Base-by-base conservation (phyloP, 768 basidiomycete species). In the Mycena amicta region DNA sequence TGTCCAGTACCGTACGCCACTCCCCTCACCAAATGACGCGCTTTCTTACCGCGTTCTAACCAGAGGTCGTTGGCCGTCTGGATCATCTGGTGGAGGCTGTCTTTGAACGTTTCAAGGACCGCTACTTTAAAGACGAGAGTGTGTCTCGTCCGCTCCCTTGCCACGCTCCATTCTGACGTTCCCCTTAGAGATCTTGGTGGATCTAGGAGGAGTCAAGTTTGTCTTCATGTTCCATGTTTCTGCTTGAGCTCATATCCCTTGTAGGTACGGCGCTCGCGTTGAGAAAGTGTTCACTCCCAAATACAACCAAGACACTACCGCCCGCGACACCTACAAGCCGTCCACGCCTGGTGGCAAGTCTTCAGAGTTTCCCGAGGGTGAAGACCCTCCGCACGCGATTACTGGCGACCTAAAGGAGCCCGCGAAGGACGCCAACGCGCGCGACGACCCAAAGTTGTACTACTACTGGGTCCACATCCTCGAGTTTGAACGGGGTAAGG, bases 41-140 rank as follows among this genome's bases (percentile, higher is more conserved):
- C 33, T 40, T 50, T 54, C 67, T 40, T 62, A 60, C 65, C 60
- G 60, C 49, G 28, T 65, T 66, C 47, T 52, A 62, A 33, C 33
- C 74, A 97, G 95, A 97, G 88, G 92, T 98, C 65, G 90, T 98
- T 75, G 96, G 97, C 47, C 89, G 97, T 58, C 79, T 98, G 54
- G 96, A 99, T 75, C 91, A 92, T 68, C 80, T 99, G 20, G 94
- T 96, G 18, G 97, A 99, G 72, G 88, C 90, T 50, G 92, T 98
- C 37, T 97, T 87, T 68, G 95, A 98, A 62, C 89, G 97, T 53
- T 98, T 94, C 82, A 94, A 95, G 67, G 92, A 98, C 76, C 85
- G 97, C 28, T 99, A 94, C 74, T 98, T 94, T 74, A 77, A 83
- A 41, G 88, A 86, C 65, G 97, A 99, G 75, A 89, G 94, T 95